Conservation (phyloP, 2,329 filamentous ascomycete genomes). For the Penicillium sp. region DNA sequence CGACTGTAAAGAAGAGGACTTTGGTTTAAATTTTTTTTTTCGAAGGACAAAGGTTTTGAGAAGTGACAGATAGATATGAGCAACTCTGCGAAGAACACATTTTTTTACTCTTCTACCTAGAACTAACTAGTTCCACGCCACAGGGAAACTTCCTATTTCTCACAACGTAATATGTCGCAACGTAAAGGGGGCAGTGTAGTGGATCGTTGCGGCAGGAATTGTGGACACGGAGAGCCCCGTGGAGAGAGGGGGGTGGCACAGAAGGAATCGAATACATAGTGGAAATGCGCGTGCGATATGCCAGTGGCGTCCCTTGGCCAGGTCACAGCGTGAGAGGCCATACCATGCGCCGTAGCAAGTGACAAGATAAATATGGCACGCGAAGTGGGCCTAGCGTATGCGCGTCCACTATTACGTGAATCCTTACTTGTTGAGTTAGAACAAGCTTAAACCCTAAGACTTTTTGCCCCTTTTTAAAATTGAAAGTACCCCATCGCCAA, state of each 20-base stretch:
- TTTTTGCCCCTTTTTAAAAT: constrained; percentile 17
- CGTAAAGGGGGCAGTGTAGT: constrained; percentile 19
- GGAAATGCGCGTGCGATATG: constrained; percentile 1
- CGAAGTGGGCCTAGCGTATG: constrained; percentile 4
- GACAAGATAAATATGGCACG: constrained; percentile 11
- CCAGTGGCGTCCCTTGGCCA: constrained; percentile 1
- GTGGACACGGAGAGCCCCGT: constrained; percentile 14
- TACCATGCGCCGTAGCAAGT: not conserved
- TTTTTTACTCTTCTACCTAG: constrained; percentile 3
- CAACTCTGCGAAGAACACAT: not conserved
- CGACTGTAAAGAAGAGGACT: not conserved
- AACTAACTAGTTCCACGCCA: constrained; percentile 4
- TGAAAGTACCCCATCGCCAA: constrained; percentile 14
- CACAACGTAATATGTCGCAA: constrained; percentile 3
- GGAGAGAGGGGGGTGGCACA: constrained; percentile 7
- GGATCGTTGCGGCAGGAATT: constrained; percentile 8
- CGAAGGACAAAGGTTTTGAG: not conserved
- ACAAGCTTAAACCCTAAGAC: constrained; percentile 24
- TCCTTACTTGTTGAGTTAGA: constrained; percentile 21
- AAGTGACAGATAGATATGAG: not conserved
- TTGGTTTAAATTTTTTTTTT: not conserved
- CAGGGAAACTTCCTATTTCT: constrained; percentile 9
- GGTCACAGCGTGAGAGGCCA: not conserved
- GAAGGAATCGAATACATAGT: not conserved
- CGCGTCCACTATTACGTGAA: constrained; percentile 8